Evolutionary conservation across 176 grass and related monocot genomes (phyloP), one percentile per base, ranked within the genome.

Genomic region (Cenchrus purpureus): DNA sequence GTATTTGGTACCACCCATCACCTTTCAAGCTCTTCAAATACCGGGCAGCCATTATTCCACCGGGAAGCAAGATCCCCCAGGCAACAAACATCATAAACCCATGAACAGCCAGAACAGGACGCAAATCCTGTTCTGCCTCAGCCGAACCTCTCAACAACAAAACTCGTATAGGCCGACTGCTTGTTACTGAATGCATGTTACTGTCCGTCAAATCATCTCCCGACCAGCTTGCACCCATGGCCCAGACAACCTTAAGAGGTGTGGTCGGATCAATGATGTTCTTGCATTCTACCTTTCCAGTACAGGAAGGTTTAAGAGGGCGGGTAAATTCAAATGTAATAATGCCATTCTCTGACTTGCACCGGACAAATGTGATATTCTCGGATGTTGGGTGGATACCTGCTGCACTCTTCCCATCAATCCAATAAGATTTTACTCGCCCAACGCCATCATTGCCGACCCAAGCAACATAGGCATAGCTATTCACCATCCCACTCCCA

Each of bases 61-160:
- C 90, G 64, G 97, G 97, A 84, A 99, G 90, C 83, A 99, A 89
- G 60, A 96, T 86, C 14, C 91, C 97, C 93, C 91, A 96, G 43
- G 97, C 88, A 34, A 99, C 90, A 89, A 99, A 96, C 97, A 96
- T 99, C 83, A 99, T 91, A 83, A 96, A 99, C 19, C 93, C 97
- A 88, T 96, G 97, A 79, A 96, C 89, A 77, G 88, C 89, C 71
- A 96, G 84, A 87, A 89, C 88, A 6, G 89, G 93, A 2, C 83
- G 91, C 79, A 98, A 67, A 75, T 98, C 90, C 37, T 95, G 91
- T 78, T 98, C 97, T 60, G 87, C 91, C 87, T 94, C 90, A 49
- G 91, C 88, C 9, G 92, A 92, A 64, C 93, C 88, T 84, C 86
- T 87, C 58, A 88, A 81, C 20, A 97, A 74, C 16, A 90, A 72